Percentiles rank a stretch among this genome's conserved stretches.
phyloP scores from a whole-genome alignment of 495 filamentous ascomycete species.

The Cryomyces minteri region DNA sequence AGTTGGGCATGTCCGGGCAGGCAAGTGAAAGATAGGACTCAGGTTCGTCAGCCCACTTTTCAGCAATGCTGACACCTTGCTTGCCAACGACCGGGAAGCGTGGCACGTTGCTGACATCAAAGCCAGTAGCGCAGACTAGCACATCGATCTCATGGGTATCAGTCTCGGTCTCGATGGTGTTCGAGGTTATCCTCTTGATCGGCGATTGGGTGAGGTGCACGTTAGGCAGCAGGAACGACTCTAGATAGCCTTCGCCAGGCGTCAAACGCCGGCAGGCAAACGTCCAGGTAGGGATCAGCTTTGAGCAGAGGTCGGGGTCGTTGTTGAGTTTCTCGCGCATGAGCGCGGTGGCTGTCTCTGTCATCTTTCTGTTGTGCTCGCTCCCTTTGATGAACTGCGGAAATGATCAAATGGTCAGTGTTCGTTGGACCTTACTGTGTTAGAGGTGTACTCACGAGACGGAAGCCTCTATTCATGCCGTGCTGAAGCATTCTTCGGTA shows the following conservation, averaged over 20 bases:
- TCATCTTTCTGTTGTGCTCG: too few relatives aligned
- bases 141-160: slow-evolving; percentile 1
- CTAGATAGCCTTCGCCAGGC: slow-evolving; percentile 3
- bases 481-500: background rate
- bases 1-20: slow-evolving; percentile 13
- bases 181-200: background rate
- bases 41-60: slow-evolving; percentile 4
- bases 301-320: background rate
- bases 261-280: background rate
- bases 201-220: background rate
- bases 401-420: too few relatives aligned
- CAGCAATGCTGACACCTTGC: background rate
- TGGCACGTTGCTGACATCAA: slow-evolving; percentile 2
- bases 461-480: background rate
- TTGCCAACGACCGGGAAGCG: slow-evolving; percentile 4
- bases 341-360: too few relatives aligned
- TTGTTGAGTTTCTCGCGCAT: background rate
- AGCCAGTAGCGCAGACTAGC: slow-evolving; percentile 8
- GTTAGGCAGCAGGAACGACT: slow-evolving; percentile 2
- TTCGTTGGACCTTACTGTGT: too few relatives aligned
- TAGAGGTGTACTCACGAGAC: too few relatives aligned
- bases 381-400: too few relatives aligned
- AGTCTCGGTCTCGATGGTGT: slow-evolving; percentile 2
- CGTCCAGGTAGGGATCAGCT: background rate
- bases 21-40: slow-evolving; percentile 16